Base-by-base conservation (phyloP, 208 protist species). In the Acanthamoeba triangularis region DNA sequence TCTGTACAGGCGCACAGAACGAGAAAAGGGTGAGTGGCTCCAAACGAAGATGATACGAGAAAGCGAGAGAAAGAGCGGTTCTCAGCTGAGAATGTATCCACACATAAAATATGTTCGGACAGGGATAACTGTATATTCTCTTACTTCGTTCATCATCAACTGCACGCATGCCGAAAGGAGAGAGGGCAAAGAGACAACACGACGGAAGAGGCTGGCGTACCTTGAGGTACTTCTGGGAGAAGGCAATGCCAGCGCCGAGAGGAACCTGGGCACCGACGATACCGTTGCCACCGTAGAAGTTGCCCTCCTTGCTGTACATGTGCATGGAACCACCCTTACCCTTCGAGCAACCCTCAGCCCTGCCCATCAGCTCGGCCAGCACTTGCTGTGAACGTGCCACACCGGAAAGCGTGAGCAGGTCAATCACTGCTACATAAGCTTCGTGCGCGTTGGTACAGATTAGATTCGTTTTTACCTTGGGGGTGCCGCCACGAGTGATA, bases 251-350 rank as follows among this genome's bases (percentile, higher is more conserved):
- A 5, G 99, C 98, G 63, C 99, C 99, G 65, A 99, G 59, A 30
- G 99, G 98, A 30, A 98, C 98, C 97, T 99, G 98, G 44, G 99
- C 99, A 54, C 99, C 99, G 54, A 99, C 99, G 96, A 99, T 99
- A 96, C 99, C 99, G 97, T 99, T 99, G 69, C 99, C 99, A 92
- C 99, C 99, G 96, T 98, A 99, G 97, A 99, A 99, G 93, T 99
- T 98, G 82, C 98, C 94, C 35, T 97, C 94, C 25, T 97, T 90
- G 67, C 95, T 98, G 98, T 99, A 99, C 98, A 99, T 99, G 97
- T 99, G 99, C 99, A 99, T 99, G 87, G 98, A 99, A 41, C 99
- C 99, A 72, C 99, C 99, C 63, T 99, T 99, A 93, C 99, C 98
- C 95, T 99, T 99, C 59, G 98, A 99, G 97, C 98, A 98, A 88